phyloP scores from a whole-genome alignment of 352 stramenopile genomes.

The Globisporangium abappressorium region DNA sequence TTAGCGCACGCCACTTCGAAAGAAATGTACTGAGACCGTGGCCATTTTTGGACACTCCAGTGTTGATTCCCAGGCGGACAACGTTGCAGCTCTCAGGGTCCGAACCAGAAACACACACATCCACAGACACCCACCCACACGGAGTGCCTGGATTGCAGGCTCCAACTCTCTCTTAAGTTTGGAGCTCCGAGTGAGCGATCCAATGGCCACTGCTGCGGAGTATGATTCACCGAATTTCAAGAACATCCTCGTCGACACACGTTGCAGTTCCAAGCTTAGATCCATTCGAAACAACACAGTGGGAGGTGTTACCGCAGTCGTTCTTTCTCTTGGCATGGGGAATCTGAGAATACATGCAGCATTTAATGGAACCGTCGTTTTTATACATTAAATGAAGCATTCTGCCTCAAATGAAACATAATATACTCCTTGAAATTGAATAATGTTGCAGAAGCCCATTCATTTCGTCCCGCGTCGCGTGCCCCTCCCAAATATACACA shows the following conservation, averaged over 20 bases:
- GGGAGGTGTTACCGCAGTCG: background rate
- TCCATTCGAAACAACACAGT: background rate
- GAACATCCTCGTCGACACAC: background rate
- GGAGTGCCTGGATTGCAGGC: too few relatives aligned
- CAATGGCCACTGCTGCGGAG: background rate
- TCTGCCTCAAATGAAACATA: accelerated
- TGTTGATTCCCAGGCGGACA: background rate
- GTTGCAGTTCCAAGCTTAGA: background rate
- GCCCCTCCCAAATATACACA: too few relatives aligned
- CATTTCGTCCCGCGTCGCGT: too few relatives aligned
- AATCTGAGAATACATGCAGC: too few relatives aligned
- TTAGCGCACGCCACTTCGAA: background rate
- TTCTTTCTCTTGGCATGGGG: too few relatives aligned
- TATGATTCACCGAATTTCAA: background rate
- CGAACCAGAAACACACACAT: background rate
- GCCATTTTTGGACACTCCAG: background rate
- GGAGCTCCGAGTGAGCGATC: background rate
- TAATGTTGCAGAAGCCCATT: background rate
- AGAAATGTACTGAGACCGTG: background rate
- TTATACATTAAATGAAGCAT: background rate
- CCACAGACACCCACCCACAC: background rate
- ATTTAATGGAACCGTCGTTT: background rate
- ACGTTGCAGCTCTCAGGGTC: background rate
- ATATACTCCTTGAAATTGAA: background rate
- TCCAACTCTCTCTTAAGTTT: too few relatives aligned